Conservation (phyloP, 805 yeast genomes). For the Tetrapisispora pingtungensis region DNA sequence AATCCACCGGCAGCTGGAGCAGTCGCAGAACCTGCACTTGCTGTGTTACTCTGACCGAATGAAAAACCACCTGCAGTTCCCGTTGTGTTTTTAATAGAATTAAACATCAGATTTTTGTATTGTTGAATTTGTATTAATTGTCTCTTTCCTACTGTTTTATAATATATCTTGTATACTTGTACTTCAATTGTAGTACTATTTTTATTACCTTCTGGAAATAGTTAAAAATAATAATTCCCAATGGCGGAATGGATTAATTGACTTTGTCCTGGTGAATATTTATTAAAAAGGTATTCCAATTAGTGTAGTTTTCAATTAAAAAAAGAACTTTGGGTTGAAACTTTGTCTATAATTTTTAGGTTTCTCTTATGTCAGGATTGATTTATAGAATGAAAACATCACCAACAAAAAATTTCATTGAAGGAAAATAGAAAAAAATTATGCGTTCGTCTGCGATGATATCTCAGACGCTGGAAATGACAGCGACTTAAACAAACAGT, state of each 20-base stretch:
- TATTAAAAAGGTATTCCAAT: too few species aligned
- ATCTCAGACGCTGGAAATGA: too few species aligned
- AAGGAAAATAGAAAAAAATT: not conserved
- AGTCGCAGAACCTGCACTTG: slow-evolving; percentile 1
- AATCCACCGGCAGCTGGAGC: slow-evolving; percentile 7
- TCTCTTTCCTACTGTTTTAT: too few species aligned
- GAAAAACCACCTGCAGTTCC: slow-evolving; percentile 9
- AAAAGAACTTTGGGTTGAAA: too few species aligned
- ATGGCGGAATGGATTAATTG: too few species aligned
- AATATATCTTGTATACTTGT: too few species aligned
- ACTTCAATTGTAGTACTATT: too few species aligned
- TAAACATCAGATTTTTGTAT: not conserved
- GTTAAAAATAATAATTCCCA: too few species aligned
- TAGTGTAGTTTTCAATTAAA: too few species aligned
- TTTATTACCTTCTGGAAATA: too few species aligned
- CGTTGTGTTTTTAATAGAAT: not conserved
- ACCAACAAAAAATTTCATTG: not conserved
- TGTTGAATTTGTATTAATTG: not conserved
- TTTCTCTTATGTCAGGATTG: not conserved
- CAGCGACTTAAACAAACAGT: not conserved
- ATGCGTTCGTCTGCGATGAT: not conserved
- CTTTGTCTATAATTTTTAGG: not conserved
- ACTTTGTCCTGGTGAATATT: too few species aligned
- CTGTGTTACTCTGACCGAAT: slow-evolving; percentile 9
- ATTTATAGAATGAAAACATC: not conserved